Evolutionary conservation across 176 grass and related monocot genomes (phyloP), one percentile per base, ranked within the genome.

Genomic region (Triticum monococcum): DNA sequence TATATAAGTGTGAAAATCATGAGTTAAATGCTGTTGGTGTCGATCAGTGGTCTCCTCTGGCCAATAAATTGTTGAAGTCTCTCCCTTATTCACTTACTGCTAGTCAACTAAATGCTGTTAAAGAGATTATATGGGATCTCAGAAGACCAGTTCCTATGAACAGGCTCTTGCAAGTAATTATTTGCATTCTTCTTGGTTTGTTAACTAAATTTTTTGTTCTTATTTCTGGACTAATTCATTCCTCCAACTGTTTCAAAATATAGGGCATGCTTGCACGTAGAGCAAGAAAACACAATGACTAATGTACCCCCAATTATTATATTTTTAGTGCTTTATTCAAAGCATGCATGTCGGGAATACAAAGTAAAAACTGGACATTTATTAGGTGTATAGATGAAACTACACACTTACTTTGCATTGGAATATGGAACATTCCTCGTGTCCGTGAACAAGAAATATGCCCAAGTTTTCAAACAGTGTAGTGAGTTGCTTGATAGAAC

Each of bases 71-170:
- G 46, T 85, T 95, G 76, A 89, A 91, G 72, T 72, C 88, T 79
- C 91, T 98, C 80, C 93, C 93, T 68, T 98, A 94, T 90, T 89
- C 86, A 22, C 93, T 98, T 73, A 98, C 96, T 71, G 80, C 71
- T 88, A 91, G 96, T 82, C 96, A 98, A 80, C 81, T 92, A 52
- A 89, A 90, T 91, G 93, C 93, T 81, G 90, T 94, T 94, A 92
- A 89, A 88, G 96, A 98, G 86, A 98, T 98, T 89, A 94, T 95
- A 94, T 95, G 93, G 91, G 96, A 98, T 89, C 96, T 98, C 71
- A 95, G 92, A 81, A 90, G 88, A 84, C 93, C 88, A 38, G 89
- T 98, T 48, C 93, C 96, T 26, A 95, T 98, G 96, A 98, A 98
- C 57, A 94, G 93, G 83, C 93, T 98, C 75, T 80, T 98, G 77